A percentile compares a stretch with the other conserved stretches of the same genome.
phyloP scores from a whole-genome alignment of 139 green algal genomes.

The Bryopsis sp. region DNA sequence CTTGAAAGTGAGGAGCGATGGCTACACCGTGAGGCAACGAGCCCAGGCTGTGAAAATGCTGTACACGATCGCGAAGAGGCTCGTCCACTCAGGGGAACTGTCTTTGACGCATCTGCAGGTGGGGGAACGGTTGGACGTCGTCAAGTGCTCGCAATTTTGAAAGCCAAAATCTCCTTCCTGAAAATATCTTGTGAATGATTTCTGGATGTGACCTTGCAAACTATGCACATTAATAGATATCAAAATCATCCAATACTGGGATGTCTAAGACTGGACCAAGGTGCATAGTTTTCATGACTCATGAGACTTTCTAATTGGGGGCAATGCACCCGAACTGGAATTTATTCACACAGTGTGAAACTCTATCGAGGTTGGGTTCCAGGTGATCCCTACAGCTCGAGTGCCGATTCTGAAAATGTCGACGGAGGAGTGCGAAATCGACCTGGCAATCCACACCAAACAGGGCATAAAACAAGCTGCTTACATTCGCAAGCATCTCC shows the following conservation, averaged over 20 bases:
- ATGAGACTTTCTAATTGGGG: too few relatives aligned
- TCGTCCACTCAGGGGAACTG: background rate
- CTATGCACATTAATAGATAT: too few relatives aligned
- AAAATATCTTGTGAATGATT: too few relatives aligned
- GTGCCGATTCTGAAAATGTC: slow-evolving; percentile 79
- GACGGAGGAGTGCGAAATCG: slow-evolving; percentile 51
- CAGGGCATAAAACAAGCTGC: slow-evolving; percentile 47
- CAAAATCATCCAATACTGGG: too few relatives aligned
- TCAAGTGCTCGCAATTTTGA: too few relatives aligned
- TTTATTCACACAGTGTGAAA: too few relatives aligned
- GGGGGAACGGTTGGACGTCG: background rate
- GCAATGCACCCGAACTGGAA: too few relatives aligned
- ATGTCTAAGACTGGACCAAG: too few relatives aligned
- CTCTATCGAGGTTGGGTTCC: slow-evolving; percentile 7
- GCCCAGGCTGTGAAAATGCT: slow-evolving; percentile 1
- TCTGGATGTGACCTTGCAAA: too few relatives aligned
- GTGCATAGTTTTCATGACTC: too few relatives aligned
- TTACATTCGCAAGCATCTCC: slow-evolving; percentile 41
- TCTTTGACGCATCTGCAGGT: background rate
- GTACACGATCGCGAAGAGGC: slow-evolving; percentile 1
- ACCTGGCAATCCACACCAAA: slow-evolving; percentile 72
- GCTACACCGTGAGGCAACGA: background rate
- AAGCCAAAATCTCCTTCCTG: too few relatives aligned
- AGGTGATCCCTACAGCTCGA: slow-evolving; percentile 69
- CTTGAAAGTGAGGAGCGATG: background rate